Base-by-base conservation (phyloP, 441 rosid genomes). In the Pelargonium myrrhifolium region DNA sequence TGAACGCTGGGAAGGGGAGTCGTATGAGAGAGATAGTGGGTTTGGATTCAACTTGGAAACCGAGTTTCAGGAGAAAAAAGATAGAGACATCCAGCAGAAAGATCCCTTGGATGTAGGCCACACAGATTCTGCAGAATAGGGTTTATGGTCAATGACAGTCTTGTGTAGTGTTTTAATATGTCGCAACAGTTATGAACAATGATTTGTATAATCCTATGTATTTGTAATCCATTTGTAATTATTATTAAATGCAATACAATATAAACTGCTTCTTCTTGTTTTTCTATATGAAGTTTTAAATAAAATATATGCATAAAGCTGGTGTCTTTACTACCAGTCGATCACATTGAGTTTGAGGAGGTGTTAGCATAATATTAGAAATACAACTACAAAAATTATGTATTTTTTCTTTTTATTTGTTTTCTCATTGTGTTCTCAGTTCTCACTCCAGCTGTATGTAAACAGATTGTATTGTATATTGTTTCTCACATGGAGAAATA, bases 291-390 rank as follows among this genome's bases (percentile, higher is more conserved):
- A n/a, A n/a, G n/a, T n/a, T n/a, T n/a, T n/a, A n/a, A n/a, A n/a
- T n/a, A n/a, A n/a, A n/a, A n/a, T n/a, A n/a, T n/a, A n/a, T n/a
- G 0, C 85, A 87, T 58, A 55, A 2, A 17, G 65, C 42, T 18
- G 83, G 26, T 22, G 1, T 22, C 26, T 22, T 22, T 22, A 22
- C 26, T 22, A 22, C 26, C 26, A 22, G 26, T 22, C 26, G 26
- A 22, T 2, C 26, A 22, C 26, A 22, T 22, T 22, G 26, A 22
- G 26, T 22, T 22, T 22, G 26, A 22, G 26, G 26, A 22, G 26
- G 26, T 22, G 2, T 22, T 22, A 22, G 26, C 26, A 22, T 22
- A 22, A 22, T 1, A 2, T 22, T 22, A 0, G 26, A 22, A 22
- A 22, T 22, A 22, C 26, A 22, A 22, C 26, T 22, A 22, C 2